Evolutionary conservation across 202 grass and related monocot species (phyloP).

Genomic region (Setaria italica): DNA sequence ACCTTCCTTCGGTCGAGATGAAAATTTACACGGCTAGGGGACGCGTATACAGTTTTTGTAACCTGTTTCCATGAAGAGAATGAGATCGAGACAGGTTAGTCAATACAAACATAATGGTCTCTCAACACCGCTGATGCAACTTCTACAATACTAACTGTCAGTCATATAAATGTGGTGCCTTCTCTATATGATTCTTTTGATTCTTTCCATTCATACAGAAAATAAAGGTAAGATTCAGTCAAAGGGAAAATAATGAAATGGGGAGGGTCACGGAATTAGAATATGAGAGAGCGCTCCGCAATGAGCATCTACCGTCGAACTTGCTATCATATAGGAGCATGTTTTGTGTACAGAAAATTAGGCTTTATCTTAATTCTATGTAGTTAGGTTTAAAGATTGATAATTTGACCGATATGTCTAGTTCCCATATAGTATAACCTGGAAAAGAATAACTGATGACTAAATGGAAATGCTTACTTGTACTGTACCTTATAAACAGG

Average conservation of each 20-base stretch:
- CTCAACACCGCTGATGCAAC: neutral
- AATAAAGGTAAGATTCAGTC: neutral
- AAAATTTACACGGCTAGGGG: conserved; percentile 96
- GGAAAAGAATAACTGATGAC: neutral
- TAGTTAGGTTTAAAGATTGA: neutral
- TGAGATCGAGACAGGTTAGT: neutral
- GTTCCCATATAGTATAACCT: neutral
- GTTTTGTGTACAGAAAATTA: neutral
- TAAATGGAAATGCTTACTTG: conserved; percentile 15
- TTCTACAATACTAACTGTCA: neutral
- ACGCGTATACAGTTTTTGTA: conserved; percentile 96
- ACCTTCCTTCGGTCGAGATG: conserved; percentile 93
- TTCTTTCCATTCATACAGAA: neutral
- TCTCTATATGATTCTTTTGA: neutral
- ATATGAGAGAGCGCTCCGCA: neutral
- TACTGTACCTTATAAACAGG: conserved; percentile 82
- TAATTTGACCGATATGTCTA: neutral
- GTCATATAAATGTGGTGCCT: neutral
- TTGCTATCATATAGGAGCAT: conserved; percentile 18
- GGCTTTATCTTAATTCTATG: neutral
- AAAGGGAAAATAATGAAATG: neutral
- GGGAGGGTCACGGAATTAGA: neutral
- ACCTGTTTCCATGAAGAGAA: conserved; percentile 60
- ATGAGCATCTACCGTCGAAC: neutral
- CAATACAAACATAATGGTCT: conserved; percentile 1